Percentiles rank a stretch among this genome's conserved stretches.
Conservation (phyloP, 352 stramenopile species). For the Globisporangium emineosum region DNA sequence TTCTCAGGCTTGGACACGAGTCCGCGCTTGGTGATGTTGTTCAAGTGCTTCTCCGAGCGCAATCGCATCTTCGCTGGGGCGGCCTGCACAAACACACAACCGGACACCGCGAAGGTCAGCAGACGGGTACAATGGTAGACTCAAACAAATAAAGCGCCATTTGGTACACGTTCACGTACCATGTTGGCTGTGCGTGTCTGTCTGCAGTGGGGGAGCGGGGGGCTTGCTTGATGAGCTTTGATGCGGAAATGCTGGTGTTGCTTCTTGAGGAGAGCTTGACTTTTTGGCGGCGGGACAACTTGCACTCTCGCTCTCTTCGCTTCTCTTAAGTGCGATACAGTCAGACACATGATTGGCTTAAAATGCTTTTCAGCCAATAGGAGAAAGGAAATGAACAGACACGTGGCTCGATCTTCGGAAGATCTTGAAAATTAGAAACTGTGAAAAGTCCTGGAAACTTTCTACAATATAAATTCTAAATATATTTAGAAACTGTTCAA, state of each 20-base stretch:
- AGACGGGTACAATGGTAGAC: background rate
- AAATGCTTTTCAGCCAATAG: too few relatives aligned
- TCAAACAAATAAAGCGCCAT: background rate
- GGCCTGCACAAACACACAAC: constrained; percentile 27
- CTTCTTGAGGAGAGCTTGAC: background rate
- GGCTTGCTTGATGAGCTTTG: background rate
- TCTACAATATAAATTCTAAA: too few relatives aligned
- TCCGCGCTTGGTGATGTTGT: constrained; percentile 87
- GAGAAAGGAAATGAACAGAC: too few relatives aligned
- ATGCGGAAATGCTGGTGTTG: background rate
- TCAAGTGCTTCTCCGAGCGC: constrained; percentile 83
- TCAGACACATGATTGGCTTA: background rate
- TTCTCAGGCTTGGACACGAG: constrained; percentile 74
- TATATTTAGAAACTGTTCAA: too few relatives aligned
- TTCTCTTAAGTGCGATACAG: background rate
- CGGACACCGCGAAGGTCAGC: background rate
- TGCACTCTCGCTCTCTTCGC: background rate
- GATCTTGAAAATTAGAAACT: too few relatives aligned
- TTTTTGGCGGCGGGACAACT: background rate
- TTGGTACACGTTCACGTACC: background rate
- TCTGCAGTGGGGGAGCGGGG: background rate
- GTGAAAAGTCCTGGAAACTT: too few relatives aligned
- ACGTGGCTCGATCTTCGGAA: too few relatives aligned
- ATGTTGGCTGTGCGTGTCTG: constrained; percentile 2
- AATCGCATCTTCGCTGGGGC: constrained; percentile 82